Percentiles rank a stretch among this genome's conserved stretches.
These are phyloP conservation scores for Nicotiana knightiana DNA, from an alignment of 257 asterid species.

Conservation along the genomic window DNA sequence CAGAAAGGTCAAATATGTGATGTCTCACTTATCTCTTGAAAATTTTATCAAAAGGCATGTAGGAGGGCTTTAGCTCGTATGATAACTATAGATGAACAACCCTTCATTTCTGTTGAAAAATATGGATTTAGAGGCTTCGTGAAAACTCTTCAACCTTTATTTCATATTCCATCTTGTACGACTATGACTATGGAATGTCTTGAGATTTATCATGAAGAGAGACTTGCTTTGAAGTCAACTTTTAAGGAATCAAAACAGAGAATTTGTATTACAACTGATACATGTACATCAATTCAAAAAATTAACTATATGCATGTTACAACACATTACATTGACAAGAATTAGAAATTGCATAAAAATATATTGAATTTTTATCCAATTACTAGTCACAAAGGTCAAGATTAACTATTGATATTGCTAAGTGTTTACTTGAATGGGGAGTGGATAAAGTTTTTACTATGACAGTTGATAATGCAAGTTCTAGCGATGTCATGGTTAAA, in stretches of 20 bases:
- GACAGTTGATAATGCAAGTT: conserved; percentile 6
- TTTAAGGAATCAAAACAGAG: background rate
- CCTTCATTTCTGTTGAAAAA: conserved; percentile 1
- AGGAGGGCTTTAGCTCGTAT: background rate
- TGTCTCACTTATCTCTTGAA: too few species aligned
- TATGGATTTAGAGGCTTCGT: conserved; percentile 2
- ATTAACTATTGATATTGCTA: background rate
- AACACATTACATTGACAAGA: background rate
- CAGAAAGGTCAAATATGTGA: too few species aligned
- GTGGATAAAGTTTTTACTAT: background rate
- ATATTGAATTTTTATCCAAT: conserved; percentile 1
- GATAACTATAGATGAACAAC: conserved; percentile 2
- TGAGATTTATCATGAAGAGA: background rate
- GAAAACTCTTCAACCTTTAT: background rate
- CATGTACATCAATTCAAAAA: conserved; percentile 11
- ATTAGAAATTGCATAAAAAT: background rate
- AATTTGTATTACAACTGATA: background rate
- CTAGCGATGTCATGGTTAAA: background rate
- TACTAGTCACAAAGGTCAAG: background rate
- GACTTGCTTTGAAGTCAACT: background rate
- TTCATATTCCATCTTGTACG: background rate
- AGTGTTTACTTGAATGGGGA: conserved; percentile 1
- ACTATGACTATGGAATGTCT: background rate
- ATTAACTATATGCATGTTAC: background rate
- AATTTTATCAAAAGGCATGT: background rate